Conservation (phyloP, 768 basidiomycete genomes). For the Xerocomellus amylosporus region DNA sequence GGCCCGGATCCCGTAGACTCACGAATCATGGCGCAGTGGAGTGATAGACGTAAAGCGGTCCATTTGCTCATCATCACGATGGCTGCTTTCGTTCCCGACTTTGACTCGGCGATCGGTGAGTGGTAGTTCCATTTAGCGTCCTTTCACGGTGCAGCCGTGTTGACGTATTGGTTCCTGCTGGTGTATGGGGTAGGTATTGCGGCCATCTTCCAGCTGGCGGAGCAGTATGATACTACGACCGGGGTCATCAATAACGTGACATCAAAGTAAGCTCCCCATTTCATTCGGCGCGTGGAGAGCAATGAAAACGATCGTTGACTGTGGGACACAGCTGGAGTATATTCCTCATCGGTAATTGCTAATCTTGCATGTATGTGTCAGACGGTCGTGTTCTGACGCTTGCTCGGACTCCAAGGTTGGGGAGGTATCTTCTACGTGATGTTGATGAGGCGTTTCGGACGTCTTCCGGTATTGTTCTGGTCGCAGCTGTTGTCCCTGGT, state of each 20-base stretch:
- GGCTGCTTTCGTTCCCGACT: slow-evolving; percentile 54
- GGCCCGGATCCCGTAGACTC: neutral
- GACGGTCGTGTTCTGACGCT: slow-evolving; percentile 3
- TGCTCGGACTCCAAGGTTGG: slow-evolving; percentile 20
- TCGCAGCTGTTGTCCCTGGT: slow-evolving; percentile 40
- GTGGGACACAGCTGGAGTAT: slow-evolving; percentile 41
- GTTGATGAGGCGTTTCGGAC: slow-evolving; percentile 30
- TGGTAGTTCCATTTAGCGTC: neutral
- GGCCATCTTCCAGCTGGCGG: slow-evolving; percentile 45
- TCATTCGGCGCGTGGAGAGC: neutral
- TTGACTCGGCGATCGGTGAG: slow-evolving; percentile 50
- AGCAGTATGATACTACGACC: slow-evolving; percentile 43
- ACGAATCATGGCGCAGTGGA: slow-evolving; percentile 38
- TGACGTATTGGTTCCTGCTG: neutral
- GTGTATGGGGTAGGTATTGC: slow-evolving; percentile 43
- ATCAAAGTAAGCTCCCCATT: slow-evolving; percentile 32
- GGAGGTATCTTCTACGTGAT: slow-evolving; percentile 31
- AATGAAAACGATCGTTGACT: neutral
- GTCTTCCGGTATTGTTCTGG: slow-evolving; percentile 33
- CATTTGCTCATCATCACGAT: slow-evolving; percentile 49
- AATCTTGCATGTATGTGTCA: neutral
- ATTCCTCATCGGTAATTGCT: slow-evolving; percentile 39
- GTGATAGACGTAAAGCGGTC: slow-evolving; percentile 41
- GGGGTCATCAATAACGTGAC: slow-evolving; percentile 51
- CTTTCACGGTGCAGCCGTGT: neutral